Conservation (phyloP, 139 green algal species). For the Micractinium conductrix region DNA sequence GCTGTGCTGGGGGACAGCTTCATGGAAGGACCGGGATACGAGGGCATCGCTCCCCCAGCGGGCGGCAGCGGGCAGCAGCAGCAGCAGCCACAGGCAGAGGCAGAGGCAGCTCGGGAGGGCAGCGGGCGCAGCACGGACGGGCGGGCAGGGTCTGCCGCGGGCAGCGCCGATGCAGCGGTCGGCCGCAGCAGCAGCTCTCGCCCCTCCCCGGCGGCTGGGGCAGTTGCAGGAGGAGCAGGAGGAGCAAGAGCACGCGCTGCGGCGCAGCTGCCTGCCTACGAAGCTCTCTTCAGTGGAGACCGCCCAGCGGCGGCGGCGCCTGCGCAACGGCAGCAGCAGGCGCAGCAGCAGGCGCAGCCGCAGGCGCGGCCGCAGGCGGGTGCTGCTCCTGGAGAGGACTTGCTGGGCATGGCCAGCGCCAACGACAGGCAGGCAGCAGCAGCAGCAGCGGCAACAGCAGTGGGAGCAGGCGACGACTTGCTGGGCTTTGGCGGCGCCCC, state of each 20-base stretch:
- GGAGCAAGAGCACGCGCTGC: not conserved
- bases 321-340: not conserved
- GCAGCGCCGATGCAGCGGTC: not conserved
- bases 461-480: constrained; percentile 20
- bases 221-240: not conserved
- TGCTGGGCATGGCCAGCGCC: constrained; percentile 25
- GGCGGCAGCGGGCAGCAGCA: not conserved
- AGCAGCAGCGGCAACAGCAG: not conserved
- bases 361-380: no score
- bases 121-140: not conserved
- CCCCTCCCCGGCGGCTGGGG: not conserved
- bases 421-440: not conserved
- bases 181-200: not conserved
- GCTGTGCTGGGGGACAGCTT: constrained; percentile 25
- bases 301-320: not conserved
- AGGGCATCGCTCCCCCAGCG: not conserved
- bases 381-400: not conserved
- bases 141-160: not conserved
- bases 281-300: not conserved
- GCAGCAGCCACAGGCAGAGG: not conserved
- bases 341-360: not conserved
- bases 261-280: not conserved
- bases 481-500: constrained; percentile 8
- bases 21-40: not conserved
- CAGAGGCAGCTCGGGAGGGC: not conserved